These are phyloP conservation scores for Candida caryicola DNA, from an alignment of 805 yeast genomes.

Conservation along the genomic window DNA sequence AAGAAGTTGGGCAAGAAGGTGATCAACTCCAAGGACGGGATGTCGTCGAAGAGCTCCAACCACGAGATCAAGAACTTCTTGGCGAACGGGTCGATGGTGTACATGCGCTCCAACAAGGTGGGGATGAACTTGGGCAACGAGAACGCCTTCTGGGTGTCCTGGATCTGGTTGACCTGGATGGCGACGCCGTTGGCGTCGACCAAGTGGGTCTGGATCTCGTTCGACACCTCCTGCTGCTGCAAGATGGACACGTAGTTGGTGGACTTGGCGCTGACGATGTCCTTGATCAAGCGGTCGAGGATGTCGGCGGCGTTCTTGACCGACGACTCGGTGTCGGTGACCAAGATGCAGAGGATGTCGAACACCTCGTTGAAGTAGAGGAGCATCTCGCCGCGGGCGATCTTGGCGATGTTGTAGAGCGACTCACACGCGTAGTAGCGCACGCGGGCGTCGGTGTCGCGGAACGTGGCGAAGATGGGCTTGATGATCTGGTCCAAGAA, in stretches of 20 bases:
- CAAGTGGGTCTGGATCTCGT: slow-evolving; percentile 36
- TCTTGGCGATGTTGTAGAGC: slow-evolving; percentile 91
- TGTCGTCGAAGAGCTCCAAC: slow-evolving; percentile 88
- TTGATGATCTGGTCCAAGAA: slow-evolving; percentile 84
- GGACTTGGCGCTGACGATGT: slow-evolving; percentile 92
- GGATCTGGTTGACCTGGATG: slow-evolving; percentile 56
- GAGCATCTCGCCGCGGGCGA: slow-evolving; percentile 91
- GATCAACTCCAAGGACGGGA: slow-evolving; percentile 86
- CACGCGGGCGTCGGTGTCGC: slow-evolving; percentile 96
- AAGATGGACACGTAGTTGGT: slow-evolving; percentile 79
- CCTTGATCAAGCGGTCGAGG: slow-evolving; percentile 85
- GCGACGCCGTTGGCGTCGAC: slow-evolving; percentile 59
- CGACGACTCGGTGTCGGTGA: slow-evolving; percentile 86
- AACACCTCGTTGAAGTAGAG: slow-evolving; percentile 91
- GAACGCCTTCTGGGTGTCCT: slow-evolving; percentile 66
- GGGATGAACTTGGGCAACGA: slow-evolving; percentile 88
- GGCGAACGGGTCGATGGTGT: slow-evolving; percentile 89
- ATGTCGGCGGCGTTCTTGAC: slow-evolving; percentile 95
- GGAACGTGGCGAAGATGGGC: slow-evolving; percentile 92
- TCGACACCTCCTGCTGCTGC: slow-evolving; percentile 42
- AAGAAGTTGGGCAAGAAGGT: slow-evolving; percentile 86
- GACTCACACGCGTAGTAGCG: slow-evolving; percentile 97
- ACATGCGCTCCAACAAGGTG: slow-evolving; percentile 83
- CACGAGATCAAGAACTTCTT: slow-evolving; percentile 90
- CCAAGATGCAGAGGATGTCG: slow-evolving; percentile 84